Conservation (phyloP, 1,284 basidiomycete genomes). For the Austroboletus novae-zelandiae region DNA sequence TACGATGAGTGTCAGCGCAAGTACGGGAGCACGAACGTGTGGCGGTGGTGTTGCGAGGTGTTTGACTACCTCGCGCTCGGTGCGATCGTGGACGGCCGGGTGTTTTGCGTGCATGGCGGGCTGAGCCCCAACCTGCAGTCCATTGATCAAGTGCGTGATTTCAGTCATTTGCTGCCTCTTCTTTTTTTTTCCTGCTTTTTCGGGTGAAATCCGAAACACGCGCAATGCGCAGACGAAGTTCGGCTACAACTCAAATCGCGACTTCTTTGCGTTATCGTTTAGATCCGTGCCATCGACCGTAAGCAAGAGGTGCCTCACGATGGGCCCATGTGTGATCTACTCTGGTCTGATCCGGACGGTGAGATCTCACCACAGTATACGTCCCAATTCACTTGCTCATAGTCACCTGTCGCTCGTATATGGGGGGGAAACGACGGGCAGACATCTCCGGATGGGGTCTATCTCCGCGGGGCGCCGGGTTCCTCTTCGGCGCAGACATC, state of each 20-base stretch:
- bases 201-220: conserved; percentile 22
- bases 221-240: background rate
- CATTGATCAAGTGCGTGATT: conserved; percentile 75
- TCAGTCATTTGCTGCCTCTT: background rate
- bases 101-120: conserved; percentile 93
- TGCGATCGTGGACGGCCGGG: conserved; percentile 93
- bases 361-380: background rate
- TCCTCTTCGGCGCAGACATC: conserved; percentile 92
- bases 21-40: conserved; percentile 94
- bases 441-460: conserved; percentile 94
- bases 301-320: conserved; percentile 99
- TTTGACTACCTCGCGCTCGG: conserved; percentile 96
- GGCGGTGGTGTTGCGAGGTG: conserved; percentile 98
- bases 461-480: conserved; percentile 96
- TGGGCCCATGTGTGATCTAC: conserved; percentile 96
- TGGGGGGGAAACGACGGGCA: conserved; percentile 19
- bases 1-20: conserved; percentile 99
- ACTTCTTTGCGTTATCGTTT: conserved; percentile 15
- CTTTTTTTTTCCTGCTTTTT: background rate
- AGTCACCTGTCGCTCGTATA: background rate
- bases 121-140: conserved; percentile 82
- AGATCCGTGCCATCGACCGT: conserved; percentile 95
- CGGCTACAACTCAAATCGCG: conserved; percentile 17
- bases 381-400: background rate
- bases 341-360: conserved; percentile 99